Conservation (phyloP, 2,329 filamentous ascomycete species). For the Bipolaris gigantea region DNA sequence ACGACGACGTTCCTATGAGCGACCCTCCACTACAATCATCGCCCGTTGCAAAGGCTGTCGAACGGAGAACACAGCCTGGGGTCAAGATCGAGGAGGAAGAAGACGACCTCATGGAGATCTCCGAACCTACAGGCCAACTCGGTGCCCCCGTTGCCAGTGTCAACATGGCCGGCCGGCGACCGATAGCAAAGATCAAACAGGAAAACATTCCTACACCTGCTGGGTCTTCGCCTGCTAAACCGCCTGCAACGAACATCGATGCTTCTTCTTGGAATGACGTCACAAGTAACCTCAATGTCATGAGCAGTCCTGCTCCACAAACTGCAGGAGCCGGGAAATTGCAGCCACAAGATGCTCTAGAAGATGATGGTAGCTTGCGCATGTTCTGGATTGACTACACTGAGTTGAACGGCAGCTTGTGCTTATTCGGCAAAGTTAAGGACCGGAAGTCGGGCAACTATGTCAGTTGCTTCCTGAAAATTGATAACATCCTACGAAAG, state of each 20-base stretch:
- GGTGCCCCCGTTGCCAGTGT: constrained; percentile 70
- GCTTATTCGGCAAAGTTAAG: constrained; percentile 92
- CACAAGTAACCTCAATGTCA: constrained; percentile 80
- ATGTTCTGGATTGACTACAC: constrained; percentile 99
- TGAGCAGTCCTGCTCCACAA: constrained; percentile 71
- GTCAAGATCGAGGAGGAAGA: constrained; percentile 68
- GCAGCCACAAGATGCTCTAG: constrained; percentile 80
- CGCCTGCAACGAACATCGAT: constrained; percentile 62
- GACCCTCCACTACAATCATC: constrained; percentile 80
- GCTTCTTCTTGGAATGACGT: constrained; percentile 86
- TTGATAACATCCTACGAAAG: constrained; percentile 92
- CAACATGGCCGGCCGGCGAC: constrained; percentile 81
- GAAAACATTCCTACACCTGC: constrained; percentile 68
- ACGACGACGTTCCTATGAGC: constrained; percentile 77
- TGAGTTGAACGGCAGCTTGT: constrained; percentile 87
- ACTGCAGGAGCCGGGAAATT: constrained; percentile 74
- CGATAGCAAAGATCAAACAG: constrained; percentile 72
- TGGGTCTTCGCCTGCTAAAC: constrained; percentile 74
- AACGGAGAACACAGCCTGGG: constrained; percentile 63
- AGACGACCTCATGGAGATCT: constrained; percentile 83
- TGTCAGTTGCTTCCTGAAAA: constrained; percentile 91
- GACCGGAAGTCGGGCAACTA: constrained; percentile 79
- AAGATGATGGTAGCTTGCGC: constrained; percentile 85
- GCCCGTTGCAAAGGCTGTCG: constrained; percentile 75
- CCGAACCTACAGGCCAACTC: constrained; percentile 68